Conservation (phyloP, 139 green algal genomes). For the Pseudopediastrum boryanum region DNA sequence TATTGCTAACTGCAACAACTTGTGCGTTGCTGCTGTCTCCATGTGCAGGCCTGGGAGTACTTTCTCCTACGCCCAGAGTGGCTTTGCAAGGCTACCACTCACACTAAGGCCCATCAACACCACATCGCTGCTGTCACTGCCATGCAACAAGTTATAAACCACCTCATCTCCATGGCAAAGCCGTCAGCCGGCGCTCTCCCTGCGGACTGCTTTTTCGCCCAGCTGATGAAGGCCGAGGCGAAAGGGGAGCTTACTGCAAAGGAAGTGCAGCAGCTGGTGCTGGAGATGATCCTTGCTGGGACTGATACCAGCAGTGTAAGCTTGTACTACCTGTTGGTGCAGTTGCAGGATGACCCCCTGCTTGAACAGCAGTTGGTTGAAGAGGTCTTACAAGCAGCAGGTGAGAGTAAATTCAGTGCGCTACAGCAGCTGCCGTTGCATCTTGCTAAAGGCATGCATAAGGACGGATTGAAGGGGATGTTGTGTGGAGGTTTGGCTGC, state of each 20-base stretch:
- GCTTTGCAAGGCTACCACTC: not conserved
- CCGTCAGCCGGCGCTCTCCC: not conserved
- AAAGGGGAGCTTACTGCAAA: not conserved
- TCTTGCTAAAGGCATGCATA: too few relatives aligned
- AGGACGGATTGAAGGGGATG: too few relatives aligned
- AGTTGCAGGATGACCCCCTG: conserved; percentile 15
- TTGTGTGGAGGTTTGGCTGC: too few relatives aligned
- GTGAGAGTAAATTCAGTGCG: not conserved
- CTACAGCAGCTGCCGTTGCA: too few relatives aligned
- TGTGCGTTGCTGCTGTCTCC: not conserved
- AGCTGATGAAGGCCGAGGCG: not conserved
- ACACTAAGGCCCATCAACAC: not conserved
- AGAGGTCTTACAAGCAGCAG: conserved; percentile 5
- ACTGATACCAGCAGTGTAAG: conserved; percentile 37
- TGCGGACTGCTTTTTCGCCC: not conserved
- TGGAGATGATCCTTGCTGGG: conserved; percentile 40
- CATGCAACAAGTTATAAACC: not conserved
- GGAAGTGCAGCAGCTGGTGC: conserved; percentile 25
- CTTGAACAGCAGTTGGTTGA: conserved; percentile 20
- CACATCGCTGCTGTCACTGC: not conserved
- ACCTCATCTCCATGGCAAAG: not conserved
- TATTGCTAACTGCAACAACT: too few relatives aligned
- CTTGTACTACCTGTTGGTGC: conserved; percentile 26
- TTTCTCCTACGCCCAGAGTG: conserved; percentile 28
- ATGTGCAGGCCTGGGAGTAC: conserved; percentile 37